Conservation (phyloP, 177 flowering plant genomes). For the Tripterygium wilfordii region DNA sequence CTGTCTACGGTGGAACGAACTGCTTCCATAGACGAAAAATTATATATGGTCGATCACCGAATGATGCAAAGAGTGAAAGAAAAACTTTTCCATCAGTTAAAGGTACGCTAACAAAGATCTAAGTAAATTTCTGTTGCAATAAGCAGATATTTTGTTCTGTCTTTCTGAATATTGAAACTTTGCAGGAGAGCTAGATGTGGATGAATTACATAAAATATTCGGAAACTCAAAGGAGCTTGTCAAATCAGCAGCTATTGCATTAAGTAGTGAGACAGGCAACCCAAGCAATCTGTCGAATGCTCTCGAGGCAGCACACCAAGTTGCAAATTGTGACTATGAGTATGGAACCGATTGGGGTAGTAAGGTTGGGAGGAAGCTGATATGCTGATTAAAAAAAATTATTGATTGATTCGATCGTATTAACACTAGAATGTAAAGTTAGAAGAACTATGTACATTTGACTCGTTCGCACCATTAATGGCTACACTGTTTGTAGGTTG, state of each 20-base stretch:
- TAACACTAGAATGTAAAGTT: background rate
- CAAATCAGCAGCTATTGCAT: constrained; percentile 20
- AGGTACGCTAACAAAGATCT: constrained; percentile 5
- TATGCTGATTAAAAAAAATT: background rate
- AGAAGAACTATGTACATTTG: background rate
- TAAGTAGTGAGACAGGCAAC: background rate
- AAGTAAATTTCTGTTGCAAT: background rate
- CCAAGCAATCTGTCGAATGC: constrained; percentile 10
- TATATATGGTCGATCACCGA: constrained; percentile 42
- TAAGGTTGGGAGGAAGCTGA: too few species aligned
- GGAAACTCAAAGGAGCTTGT: constrained; percentile 29
- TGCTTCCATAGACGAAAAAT: constrained; percentile 56
- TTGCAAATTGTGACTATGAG: constrained; percentile 41
- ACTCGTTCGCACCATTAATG: background rate
- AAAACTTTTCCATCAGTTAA: background rate
- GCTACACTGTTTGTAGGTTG: constrained; percentile 29
- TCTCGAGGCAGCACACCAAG: constrained; percentile 30
- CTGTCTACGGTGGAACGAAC: constrained; percentile 47
- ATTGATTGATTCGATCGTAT: background rate
- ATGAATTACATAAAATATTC: constrained; percentile 11
- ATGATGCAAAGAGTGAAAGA: constrained; percentile 5
- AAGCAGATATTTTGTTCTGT: background rate
- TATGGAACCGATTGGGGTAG: constrained; percentile 43
- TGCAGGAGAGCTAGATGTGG: constrained; percentile 14
- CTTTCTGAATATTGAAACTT: background rate